These are phyloP conservation scores for Mycena alexandri DNA, from an alignment of 768 basidiomycete genomes.

Conservation along the genomic window DNA sequence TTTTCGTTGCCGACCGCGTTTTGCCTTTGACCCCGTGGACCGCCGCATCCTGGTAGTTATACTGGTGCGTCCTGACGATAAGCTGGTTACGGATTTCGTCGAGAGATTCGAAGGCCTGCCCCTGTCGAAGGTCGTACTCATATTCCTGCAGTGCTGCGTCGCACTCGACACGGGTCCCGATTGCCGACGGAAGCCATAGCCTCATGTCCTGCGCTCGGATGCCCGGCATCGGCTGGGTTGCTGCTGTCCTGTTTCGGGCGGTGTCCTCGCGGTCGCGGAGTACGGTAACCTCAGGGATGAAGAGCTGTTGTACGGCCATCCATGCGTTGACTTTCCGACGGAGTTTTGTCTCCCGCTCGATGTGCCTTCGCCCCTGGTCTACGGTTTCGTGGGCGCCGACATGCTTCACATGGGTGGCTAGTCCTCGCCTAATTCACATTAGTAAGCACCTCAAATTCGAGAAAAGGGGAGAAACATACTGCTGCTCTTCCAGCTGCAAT, in stretches of 20 bases:
- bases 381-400: constrained; percentile 2
- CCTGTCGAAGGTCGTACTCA: neutral
- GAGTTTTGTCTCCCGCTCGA: constrained; percentile 17
- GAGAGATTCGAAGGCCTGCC: neutral
- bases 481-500: neutral
- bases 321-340: constrained; percentile 13
- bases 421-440: too few species aligned
- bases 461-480: neutral
- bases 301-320: constrained; percentile 13
- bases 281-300: constrained; percentile 6
- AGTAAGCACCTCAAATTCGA: too few species aligned
- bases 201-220: constrained; percentile 5
- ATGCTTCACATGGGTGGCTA: neutral
- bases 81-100: neutral
- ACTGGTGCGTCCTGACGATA: neutral
- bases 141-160: neutral
- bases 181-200: constrained; percentile 5
- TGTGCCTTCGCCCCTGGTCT: neutral
- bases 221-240: constrained; percentile 2
- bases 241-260: neutral
- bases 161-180: neutral
- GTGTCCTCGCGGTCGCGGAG: constrained; percentile 3
- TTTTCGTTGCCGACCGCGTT: neutral
- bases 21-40: neutral
- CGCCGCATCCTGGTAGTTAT: neutral